Evolutionary conservation across 192 early-diverging fungal species (phyloP).

Genomic region (Backusella liffmaniae): DNA sequence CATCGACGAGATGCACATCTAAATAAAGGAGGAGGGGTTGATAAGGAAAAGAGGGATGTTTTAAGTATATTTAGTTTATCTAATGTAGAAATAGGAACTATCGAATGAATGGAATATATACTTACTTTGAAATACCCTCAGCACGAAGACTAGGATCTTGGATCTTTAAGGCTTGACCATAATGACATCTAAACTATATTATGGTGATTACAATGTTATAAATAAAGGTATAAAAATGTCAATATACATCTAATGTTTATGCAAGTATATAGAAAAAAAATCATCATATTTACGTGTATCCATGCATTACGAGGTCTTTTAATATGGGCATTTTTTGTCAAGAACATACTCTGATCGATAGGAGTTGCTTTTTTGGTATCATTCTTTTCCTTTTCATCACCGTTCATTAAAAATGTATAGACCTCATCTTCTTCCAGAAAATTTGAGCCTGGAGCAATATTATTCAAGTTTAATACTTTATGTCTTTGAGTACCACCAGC

Average conservation of each 20-base stretch:
- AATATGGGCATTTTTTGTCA: slow-evolving; percentile 40
- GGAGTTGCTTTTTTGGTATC: background rate
- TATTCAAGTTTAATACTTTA: background rate
- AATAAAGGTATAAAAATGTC: background rate
- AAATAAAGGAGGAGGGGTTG: slow-evolving; percentile 7
- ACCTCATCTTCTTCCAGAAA: slow-evolving; percentile 5
- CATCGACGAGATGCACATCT: slow-evolving; percentile 39
- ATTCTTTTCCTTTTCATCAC: background rate
- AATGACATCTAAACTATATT: slow-evolving; percentile 39
- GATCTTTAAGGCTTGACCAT: slow-evolving; percentile 38
- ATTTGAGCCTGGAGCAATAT: background rate
- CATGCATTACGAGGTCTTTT: slow-evolving; percentile 40
- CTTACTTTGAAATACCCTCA: slow-evolving; percentile 42
- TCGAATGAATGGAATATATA: background rate
- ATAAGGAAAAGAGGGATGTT: slow-evolving; percentile 6
- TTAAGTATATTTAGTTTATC: background rate
- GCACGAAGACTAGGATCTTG: slow-evolving; percentile 39
- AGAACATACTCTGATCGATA: slow-evolving; percentile 30
- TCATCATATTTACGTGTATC: slow-evolving; percentile 32
- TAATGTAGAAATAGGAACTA: background rate
- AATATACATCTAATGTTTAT: background rate
- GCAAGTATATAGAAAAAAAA: background rate
- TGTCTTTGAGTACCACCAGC: background rate
- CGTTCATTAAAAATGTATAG: background rate
- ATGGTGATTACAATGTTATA: background rate